Conservation (phyloP, 768 basidiomycete species). For the Trametes meyenii region DNA sequence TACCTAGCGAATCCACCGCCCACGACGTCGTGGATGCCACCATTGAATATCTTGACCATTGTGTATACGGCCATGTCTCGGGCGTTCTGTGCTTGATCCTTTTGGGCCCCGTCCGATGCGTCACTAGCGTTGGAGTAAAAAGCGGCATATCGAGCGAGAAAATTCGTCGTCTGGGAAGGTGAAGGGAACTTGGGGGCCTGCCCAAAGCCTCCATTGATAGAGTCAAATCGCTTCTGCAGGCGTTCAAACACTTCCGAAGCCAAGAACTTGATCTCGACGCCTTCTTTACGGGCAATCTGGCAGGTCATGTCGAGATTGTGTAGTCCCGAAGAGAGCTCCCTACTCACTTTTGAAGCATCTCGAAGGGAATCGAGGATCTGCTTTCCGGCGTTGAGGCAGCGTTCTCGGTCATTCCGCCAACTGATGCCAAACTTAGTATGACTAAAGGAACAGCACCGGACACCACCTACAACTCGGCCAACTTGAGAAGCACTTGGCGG, state of each 20-base stretch:
- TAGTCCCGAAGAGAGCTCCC: background rate
- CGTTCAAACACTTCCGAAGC: conserved; percentile 21
- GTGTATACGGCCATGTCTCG: conserved; percentile 30
- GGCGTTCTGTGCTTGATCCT: conserved; percentile 18
- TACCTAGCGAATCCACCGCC: conserved; percentile 45
- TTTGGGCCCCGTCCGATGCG: conserved; percentile 4
- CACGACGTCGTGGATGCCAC: conserved; percentile 45
- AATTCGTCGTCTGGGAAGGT: conserved; percentile 27
- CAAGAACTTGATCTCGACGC: conserved; percentile 10
- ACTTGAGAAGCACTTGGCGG: conserved; percentile 25
- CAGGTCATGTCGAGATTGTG: background rate
- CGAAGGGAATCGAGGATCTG: conserved; percentile 27
- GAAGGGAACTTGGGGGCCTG: conserved; percentile 44
- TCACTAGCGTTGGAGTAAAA: conserved; percentile 4
- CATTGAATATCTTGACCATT: conserved; percentile 30
- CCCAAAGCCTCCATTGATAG: conserved; percentile 40
- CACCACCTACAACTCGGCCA: conserved; percentile 26
- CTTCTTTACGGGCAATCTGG: conserved; percentile 9
- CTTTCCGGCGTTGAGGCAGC: conserved; percentile 22
- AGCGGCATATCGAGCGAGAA: conserved; percentile 30
- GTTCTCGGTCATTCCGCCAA: conserved; percentile 27
- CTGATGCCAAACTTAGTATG: conserved; percentile 1
- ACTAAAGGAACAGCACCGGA: background rate
- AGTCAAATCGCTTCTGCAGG: conserved; percentile 32
- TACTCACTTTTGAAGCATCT: conserved; percentile 15